Conservation (phyloP, 2,329 filamentous ascomycete species). For the Paraphaeosphaeria sporulosa region DNA sequence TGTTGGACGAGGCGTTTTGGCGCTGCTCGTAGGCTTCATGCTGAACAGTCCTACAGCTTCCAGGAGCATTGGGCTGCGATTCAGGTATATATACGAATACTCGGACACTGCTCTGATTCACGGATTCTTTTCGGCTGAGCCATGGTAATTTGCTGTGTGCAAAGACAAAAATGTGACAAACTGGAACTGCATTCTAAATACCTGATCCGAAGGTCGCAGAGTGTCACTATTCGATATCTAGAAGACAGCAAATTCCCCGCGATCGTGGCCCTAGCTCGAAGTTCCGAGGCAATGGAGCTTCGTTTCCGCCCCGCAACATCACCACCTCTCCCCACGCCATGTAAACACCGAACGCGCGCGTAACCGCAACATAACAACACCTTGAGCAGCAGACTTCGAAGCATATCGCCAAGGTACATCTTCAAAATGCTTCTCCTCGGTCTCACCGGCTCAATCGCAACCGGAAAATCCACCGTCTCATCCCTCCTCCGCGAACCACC, state of each 20-base stretch:
- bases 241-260: slow-evolving; percentile 1
- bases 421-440: slow-evolving; percentile 88
- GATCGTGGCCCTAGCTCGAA: slow-evolving; percentile 22
- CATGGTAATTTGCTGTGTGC: background rate
- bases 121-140: background rate
- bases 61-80: background rate
- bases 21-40: background rate
- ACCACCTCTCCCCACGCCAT: slow-evolving; percentile 16
- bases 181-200: background rate
- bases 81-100: background rate
- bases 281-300: slow-evolving; percentile 22
- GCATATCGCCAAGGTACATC: background rate
- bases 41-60: background rate
- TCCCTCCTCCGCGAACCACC: slow-evolving; percentile 79
- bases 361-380: background rate
- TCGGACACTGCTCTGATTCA: background rate
- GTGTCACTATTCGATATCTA: background rate
- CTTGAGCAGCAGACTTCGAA: background rate
- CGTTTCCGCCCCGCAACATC: slow-evolving; percentile 17
- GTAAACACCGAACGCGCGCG: slow-evolving; percentile 10
- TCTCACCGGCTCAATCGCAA: slow-evolving; percentile 95
- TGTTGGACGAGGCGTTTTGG: slow-evolving; percentile 7
- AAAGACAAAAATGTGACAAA: background rate
- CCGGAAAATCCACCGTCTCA: slow-evolving; percentile 96
- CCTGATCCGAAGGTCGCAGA: background rate